phyloP scores from a whole-genome alignment of 768 basidiomycete genomes.

The Kwoniella dendrophila region DNA sequence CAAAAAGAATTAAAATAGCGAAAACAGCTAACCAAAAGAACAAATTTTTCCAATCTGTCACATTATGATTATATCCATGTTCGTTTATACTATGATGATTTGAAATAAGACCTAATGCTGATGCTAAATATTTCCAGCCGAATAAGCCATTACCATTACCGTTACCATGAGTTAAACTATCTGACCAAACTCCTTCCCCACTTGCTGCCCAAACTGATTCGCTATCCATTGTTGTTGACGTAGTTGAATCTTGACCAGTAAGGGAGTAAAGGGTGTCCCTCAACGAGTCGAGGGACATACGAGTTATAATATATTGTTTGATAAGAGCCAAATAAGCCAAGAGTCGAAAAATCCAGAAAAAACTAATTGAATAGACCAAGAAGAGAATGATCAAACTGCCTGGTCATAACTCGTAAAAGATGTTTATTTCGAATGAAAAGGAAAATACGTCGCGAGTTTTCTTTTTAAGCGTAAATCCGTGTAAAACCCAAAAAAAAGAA shows the following conservation, averaged over 20 bases:
- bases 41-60: slow-evolving; percentile 36
- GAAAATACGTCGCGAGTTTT: too few relatives aligned
- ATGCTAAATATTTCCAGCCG: slow-evolving; percentile 11
- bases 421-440: too few relatives aligned
- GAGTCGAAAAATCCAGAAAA: too few relatives aligned
- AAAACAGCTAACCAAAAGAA: slow-evolving; percentile 48
- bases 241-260: slow-evolving; percentile 1
- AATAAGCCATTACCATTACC: slow-evolving; percentile 16
- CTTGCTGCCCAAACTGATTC: slow-evolving; percentile 17
- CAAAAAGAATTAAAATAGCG: slow-evolving; percentile 35
- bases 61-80: slow-evolving; percentile 12
- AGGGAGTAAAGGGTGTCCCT: slow-evolving; percentile 28
- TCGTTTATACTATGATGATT: too few relatives aligned
- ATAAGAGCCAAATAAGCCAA: not conserved
- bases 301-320: not conserved
- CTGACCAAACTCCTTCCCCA: slow-evolving; percentile 20
- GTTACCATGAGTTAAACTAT: slow-evolving; percentile 5
- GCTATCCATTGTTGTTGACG: slow-evolving; percentile 6
- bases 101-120: slow-evolving; percentile 18
- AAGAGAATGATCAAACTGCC: too few relatives aligned
- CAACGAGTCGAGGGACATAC: slow-evolving; percentile 29
- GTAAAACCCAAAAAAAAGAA: too few relatives aligned
- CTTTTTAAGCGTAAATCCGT: too few relatives aligned
- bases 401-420: too few relatives aligned
- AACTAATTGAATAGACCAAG: not conserved